phyloP scores from a whole-genome alignment of 208 protist genomes.

The Leishmania amazonensis region DNA sequence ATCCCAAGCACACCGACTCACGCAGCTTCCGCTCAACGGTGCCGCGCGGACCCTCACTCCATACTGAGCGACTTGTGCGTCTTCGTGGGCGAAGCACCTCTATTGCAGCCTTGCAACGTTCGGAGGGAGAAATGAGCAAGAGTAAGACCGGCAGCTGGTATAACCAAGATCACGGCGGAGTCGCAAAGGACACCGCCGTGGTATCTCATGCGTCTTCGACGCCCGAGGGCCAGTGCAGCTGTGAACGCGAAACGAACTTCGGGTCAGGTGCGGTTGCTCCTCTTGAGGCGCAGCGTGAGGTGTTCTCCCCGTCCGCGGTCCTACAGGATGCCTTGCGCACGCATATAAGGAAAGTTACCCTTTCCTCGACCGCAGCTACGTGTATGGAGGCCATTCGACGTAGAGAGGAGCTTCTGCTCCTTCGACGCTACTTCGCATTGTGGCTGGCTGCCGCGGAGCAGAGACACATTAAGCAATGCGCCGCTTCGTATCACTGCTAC shows the following conservation, averaged over 20 bases:
- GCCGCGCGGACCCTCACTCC: neutral
- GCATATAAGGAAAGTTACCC: neutral
- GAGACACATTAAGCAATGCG: conserved; percentile 22
- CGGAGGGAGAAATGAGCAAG: neutral
- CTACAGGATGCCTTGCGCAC: neutral
- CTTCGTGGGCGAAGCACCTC: conserved; percentile 1
- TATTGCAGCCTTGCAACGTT: neutral
- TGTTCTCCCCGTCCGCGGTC: neutral
- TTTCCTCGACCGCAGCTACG: neutral
- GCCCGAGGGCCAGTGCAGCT: neutral
- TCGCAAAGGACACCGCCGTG: neutral
- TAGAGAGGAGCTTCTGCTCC: conserved; percentile 12
- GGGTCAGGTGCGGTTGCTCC: neutral
- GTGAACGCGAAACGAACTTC: neutral
- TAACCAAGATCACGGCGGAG: neutral
- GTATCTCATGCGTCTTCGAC: neutral
- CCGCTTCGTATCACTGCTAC: conserved; percentile 23
- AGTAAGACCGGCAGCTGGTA: neutral
- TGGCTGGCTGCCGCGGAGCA: conserved; percentile 17
- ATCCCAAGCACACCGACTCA: neutral
- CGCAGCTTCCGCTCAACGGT: conserved; percentile 1
- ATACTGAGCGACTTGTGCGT: conserved; percentile 3
- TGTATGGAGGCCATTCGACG: neutral
- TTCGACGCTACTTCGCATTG: conserved; percentile 13
- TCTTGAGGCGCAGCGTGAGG: neutral